Conservation (phyloP, 208 protist genomes). For the Leishmania major region DNA sequence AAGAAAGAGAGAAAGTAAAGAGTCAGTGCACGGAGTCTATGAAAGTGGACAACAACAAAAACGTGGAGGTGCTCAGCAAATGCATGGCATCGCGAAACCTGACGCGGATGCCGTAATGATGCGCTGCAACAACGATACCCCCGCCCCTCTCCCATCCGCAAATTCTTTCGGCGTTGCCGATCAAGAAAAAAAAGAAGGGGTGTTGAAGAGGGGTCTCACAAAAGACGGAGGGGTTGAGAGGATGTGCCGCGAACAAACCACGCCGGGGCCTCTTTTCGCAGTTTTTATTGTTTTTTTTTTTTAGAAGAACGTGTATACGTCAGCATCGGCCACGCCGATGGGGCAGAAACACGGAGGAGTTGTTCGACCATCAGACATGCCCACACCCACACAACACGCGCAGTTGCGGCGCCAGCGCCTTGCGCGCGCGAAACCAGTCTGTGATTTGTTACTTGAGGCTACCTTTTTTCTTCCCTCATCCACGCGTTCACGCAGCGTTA, state of each 20-base stretch:
- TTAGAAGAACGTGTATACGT: neutral
- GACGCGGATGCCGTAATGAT: neutral
- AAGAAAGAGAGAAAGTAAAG: neutral
- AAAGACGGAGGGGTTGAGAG: neutral
- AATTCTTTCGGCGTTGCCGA: neutral
- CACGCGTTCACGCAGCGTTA: constrained; percentile 20
- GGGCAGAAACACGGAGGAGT: neutral
- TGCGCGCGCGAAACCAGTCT: neutral
- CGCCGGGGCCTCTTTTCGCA: too few species aligned
- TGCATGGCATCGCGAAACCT: neutral
- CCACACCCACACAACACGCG: neutral
- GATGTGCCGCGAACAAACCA: neutral
- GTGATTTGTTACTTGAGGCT: neutral
- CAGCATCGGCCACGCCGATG: neutral
- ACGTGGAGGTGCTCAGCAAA: neutral
- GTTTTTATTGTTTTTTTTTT: neutral
- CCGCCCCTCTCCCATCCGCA: neutral
- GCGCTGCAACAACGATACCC: neutral
- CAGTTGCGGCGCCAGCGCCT: neutral
- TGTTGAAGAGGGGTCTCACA: neutral
- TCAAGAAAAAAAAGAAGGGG: neutral
- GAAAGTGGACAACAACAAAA: neutral
- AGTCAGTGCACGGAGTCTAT: neutral
- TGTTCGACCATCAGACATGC: neutral
- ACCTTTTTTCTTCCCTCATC: neutral